A percentile compares a stretch with the other conserved stretches of the same genome.
phyloP scores from a whole-genome alignment of 176 grass and related monocot genomes.

The Calamus simplicifolius region DNA sequence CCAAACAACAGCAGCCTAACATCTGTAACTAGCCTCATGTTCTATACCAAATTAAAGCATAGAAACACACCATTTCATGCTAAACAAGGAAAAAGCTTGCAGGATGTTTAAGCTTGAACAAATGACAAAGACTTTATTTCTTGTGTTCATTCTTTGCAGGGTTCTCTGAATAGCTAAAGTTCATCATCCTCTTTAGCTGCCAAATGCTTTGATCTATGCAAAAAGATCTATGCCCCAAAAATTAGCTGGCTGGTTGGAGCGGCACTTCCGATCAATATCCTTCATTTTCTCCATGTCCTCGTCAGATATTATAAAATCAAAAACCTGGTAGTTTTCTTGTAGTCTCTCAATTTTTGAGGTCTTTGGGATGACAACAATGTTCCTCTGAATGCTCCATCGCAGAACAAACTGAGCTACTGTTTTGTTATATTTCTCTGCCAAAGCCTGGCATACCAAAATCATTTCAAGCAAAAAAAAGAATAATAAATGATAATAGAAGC shows the following conservation, averaged over 20 bases:
- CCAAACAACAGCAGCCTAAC: no score
- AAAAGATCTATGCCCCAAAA: constrained; percentile 88
- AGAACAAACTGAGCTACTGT: constrained; percentile 58
- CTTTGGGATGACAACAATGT: constrained; percentile 87
- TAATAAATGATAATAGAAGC: background rate
- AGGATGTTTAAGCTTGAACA: no score
- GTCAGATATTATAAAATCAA: constrained; percentile 48
- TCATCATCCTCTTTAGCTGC: no score
- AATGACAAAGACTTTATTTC: no score
- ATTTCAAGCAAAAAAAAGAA: background rate
- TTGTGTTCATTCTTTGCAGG: no score
- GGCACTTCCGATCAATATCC: constrained; percentile 48
- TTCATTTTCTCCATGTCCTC: constrained; percentile 91
- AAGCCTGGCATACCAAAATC: constrained; percentile 22
- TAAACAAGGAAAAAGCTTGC: no score
- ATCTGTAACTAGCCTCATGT: no score
- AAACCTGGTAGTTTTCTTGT: constrained; percentile 61
- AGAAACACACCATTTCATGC: no score
- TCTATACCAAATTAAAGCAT: no score
- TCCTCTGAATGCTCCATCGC: constrained; percentile 78
- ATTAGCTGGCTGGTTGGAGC: constrained; percentile 85
- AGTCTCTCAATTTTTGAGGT: constrained; percentile 69
- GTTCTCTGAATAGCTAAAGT: no score
- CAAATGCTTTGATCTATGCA: constrained; percentile 26
- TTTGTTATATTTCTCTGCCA: constrained; percentile 74